These are phyloP conservation scores for Cystoderma amianthinum DNA, from an alignment of 768 basidiomycete genomes.

Conservation along the genomic window DNA sequence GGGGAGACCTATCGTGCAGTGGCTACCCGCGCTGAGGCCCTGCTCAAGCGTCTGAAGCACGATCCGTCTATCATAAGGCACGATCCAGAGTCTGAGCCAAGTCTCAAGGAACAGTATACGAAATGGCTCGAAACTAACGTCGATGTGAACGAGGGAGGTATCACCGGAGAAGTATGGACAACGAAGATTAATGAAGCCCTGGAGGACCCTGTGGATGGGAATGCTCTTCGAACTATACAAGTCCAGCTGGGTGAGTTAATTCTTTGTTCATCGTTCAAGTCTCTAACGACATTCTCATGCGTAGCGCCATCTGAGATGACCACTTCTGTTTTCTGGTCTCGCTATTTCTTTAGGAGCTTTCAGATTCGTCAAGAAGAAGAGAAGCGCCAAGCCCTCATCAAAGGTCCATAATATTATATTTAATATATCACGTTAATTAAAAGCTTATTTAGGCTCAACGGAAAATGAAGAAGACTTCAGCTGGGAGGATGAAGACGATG, in stretches of 20 bases:
- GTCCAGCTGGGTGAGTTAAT: slow-evolving; percentile 49
- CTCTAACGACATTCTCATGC: background rate
- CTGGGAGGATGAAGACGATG: slow-evolving; percentile 55
- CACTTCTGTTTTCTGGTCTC: slow-evolving; percentile 70
- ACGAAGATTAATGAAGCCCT: slow-evolving; percentile 40
- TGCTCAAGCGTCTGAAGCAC: slow-evolving; percentile 65
- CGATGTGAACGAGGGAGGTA: slow-evolving; percentile 46
- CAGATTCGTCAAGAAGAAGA: slow-evolving; percentile 78
- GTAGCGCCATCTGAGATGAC: slow-evolving; percentile 67
- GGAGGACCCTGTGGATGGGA: slow-evolving; percentile 44
- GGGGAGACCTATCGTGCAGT: too few relatives aligned
- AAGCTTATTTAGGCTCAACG: slow-evolving; percentile 34
- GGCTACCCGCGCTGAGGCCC: slow-evolving; percentile 68
- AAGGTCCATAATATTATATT: slow-evolving; percentile 37
- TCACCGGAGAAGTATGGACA: slow-evolving; percentile 52
- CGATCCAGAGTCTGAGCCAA: slow-evolving; percentile 65
- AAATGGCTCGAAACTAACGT: slow-evolving; percentile 51
- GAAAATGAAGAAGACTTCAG: slow-evolving; percentile 84
- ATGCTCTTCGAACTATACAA: slow-evolving; percentile 41
- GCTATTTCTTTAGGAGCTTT: slow-evolving; percentile 85
- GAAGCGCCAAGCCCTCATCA: slow-evolving; percentile 69
- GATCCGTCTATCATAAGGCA: slow-evolving; percentile 71
- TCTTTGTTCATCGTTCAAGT: slow-evolving; percentile 5
- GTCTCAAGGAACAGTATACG: slow-evolving; percentile 44
- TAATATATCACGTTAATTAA: background rate